Conservation (phyloP, 108 stramenopile genomes). For the Cyclotella kingstonii region DNA sequence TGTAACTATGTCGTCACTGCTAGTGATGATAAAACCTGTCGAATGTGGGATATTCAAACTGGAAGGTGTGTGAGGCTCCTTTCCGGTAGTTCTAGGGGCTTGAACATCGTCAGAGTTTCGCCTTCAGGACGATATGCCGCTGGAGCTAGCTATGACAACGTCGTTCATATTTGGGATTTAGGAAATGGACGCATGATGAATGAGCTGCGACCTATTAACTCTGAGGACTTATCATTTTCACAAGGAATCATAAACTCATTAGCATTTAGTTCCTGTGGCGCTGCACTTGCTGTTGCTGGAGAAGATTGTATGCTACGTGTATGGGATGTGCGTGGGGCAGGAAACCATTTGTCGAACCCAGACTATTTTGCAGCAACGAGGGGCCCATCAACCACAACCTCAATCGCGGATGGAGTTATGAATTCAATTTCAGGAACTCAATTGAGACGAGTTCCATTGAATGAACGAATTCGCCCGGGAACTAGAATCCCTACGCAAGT, state of each 20-base stretch:
- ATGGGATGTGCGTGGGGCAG: slow-evolving; percentile 75
- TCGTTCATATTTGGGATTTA: slow-evolving; percentile 83
- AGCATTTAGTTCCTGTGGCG: slow-evolving; percentile 76
- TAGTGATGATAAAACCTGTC: slow-evolving; percentile 87
- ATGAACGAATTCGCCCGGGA: slow-evolving; percentile 20
- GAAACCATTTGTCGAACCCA: slow-evolving; percentile 38
- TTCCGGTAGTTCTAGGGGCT: slow-evolving; percentile 73
- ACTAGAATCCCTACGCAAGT: slow-evolving; percentile 26
- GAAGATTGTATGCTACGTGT: slow-evolving; percentile 77
- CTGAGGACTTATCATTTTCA: slow-evolving; percentile 13
- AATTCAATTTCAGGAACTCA: slow-evolving; percentile 14
- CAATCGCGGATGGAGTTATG: slow-evolving; percentile 23
- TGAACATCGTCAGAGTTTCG: slow-evolving; percentile 66
- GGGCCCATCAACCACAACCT: slow-evolving; percentile 36
- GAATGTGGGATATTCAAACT: slow-evolving; percentile 95
- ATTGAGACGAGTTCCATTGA: neutral
- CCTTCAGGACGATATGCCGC: slow-evolving; percentile 75
- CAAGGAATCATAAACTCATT: slow-evolving; percentile 58
- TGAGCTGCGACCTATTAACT: slow-evolving; percentile 51
- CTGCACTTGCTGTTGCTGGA: slow-evolving; percentile 76
- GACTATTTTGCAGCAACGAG: slow-evolving; percentile 44
- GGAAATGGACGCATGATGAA: slow-evolving; percentile 77
- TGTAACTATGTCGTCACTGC: slow-evolving; percentile 92
- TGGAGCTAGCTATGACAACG: slow-evolving; percentile 66
- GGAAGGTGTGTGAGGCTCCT: slow-evolving; percentile 89